Evolutionary conservation across 2,329 filamentous ascomycete species (phyloP).

Genomic region (Graphilbum ipis-grandicollis): DNA sequence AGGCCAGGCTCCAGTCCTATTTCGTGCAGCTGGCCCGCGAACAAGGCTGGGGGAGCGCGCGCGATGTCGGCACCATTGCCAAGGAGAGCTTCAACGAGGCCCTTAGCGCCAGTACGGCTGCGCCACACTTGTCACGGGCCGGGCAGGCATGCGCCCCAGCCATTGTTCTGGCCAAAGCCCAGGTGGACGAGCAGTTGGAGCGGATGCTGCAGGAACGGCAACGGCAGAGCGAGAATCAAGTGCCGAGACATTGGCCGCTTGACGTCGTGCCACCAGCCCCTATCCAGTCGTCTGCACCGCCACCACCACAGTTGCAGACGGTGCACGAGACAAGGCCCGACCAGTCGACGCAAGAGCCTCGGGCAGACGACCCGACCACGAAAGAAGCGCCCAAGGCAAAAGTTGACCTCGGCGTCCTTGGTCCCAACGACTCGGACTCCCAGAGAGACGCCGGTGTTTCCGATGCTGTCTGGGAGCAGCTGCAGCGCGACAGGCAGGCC

Average conservation of each 20-base stretch:
- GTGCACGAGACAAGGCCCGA: too few species aligned
- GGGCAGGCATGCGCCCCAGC: neutral
- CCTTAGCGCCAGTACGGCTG: too few species aligned
- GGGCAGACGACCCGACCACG: too few species aligned
- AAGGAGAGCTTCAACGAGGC: constrained; percentile 27
- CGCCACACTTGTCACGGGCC: too few species aligned
- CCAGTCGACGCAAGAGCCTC: too few species aligned
- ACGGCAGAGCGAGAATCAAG: neutral
- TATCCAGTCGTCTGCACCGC: too few species aligned
- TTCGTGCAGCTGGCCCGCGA: constrained; percentile 18
- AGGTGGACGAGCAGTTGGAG: neutral
- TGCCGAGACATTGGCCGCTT: neutral
- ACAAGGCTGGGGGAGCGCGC: constrained; percentile 42
- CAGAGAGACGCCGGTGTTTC: constrained; percentile 42
- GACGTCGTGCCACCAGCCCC: neutral
- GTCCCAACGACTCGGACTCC: constrained; percentile 9
- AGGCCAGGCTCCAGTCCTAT: too few species aligned
- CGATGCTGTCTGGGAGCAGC: constrained; percentile 43
- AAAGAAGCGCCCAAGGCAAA: neutral
- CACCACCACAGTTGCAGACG: too few species aligned
- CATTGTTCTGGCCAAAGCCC: neutral
- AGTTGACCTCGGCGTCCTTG: neutral
- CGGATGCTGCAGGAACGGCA: constrained; percentile 1
- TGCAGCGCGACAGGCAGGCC: constrained; percentile 29
- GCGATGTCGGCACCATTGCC: constrained; percentile 39